Evolutionary conservation across 2,329 filamentous ascomycete genomes (phyloP).

Genomic region (Coccinonectria pachysandricola): DNA sequence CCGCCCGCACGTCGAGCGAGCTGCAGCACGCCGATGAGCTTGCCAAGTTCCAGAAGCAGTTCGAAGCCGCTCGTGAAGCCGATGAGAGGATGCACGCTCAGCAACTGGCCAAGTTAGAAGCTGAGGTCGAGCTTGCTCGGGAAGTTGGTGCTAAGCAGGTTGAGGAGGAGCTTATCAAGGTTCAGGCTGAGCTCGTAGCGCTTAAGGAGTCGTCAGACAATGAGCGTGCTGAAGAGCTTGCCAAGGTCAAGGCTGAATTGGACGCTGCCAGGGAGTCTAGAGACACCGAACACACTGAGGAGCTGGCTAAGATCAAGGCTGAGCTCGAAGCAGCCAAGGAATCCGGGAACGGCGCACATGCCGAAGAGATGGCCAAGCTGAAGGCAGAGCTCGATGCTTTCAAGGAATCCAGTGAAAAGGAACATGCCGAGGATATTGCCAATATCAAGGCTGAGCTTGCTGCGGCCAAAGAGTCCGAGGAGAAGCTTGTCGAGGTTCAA

Average conservation of each 20-base stretch:
- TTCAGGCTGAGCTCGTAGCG: conserved; percentile 10
- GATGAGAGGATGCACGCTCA: conserved; percentile 23
- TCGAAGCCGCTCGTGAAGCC: conserved; percentile 34
- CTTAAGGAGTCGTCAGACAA: conserved; percentile 9
- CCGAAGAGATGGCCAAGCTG: neutral
- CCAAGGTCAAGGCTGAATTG: conserved; percentile 2
- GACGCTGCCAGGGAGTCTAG: neutral
- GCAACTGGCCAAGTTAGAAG: conserved; percentile 25
- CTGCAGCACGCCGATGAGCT: conserved; percentile 27
- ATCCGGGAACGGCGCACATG: conserved; percentile 1
- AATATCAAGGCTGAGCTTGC: conserved; percentile 1
- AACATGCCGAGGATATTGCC: neutral
- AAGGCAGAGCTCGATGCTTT: neutral
- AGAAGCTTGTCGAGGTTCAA: conserved; percentile 28
- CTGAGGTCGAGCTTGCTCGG: conserved; percentile 13
- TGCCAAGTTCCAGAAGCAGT: conserved; percentile 29
- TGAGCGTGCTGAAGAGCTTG: conserved; percentile 1
- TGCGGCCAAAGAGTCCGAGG: neutral
- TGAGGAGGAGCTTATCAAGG: conserved; percentile 1
- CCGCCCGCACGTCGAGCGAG: conserved; percentile 20
- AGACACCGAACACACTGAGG: conserved; percentile 1
- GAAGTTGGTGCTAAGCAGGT: conserved; percentile 2
- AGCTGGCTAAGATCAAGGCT: conserved; percentile 1
- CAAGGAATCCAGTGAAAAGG: neutral
- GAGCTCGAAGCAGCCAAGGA: conserved; percentile 1